Conservation (phyloP, 352 stramenopile species). For the Phytopythium litorale region DNA sequence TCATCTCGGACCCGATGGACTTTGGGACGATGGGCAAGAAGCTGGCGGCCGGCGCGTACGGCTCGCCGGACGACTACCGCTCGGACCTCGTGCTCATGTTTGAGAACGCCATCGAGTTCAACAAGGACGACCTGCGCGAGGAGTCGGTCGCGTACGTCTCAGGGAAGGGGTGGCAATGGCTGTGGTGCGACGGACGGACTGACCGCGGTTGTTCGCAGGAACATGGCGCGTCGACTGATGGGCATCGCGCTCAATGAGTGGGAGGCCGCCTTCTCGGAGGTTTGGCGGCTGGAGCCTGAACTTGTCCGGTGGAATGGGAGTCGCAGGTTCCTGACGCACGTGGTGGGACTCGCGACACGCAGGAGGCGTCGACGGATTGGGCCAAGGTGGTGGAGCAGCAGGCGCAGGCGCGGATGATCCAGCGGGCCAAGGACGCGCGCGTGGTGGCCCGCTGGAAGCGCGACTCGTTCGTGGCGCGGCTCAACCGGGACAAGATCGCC, state of each 20-base stretch:
- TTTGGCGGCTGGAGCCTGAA: neutral
- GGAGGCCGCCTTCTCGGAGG: slow-evolving; percentile 56
- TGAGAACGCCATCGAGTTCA: slow-evolving; percentile 85
- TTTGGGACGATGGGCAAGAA: slow-evolving; percentile 91
- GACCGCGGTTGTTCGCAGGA: slow-evolving; percentile 18
- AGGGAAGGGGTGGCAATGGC: too few relatives aligned
- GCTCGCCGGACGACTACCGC: slow-evolving; percentile 45
- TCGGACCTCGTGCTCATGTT: slow-evolving; percentile 82
- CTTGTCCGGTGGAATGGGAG: too few relatives aligned
- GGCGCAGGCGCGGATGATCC: slow-evolving; percentile 44
- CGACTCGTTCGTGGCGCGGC: slow-evolving; percentile 74
- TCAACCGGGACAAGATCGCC: slow-evolving; percentile 78
- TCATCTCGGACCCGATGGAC: slow-evolving; percentile 97
- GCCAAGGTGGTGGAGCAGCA: slow-evolving; percentile 46
- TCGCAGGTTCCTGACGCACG: neutral
- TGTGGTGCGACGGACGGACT: neutral
- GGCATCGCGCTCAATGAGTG: slow-evolving; percentile 37
- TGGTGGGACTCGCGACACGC: neutral
- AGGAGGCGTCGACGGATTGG: slow-evolving; percentile 69
- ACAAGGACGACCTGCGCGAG: slow-evolving; percentile 68
- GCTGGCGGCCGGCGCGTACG: slow-evolving; percentile 56
- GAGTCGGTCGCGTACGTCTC: slow-evolving; percentile 65
- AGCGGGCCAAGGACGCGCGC: slow-evolving; percentile 42
- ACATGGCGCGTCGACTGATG: slow-evolving; percentile 66
- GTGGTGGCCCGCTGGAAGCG: slow-evolving; percentile 63